These are phyloP conservation scores for Ensete ventricosum DNA, from an alignment of 176 grass and related monocot species.

Conservation along the genomic window DNA sequence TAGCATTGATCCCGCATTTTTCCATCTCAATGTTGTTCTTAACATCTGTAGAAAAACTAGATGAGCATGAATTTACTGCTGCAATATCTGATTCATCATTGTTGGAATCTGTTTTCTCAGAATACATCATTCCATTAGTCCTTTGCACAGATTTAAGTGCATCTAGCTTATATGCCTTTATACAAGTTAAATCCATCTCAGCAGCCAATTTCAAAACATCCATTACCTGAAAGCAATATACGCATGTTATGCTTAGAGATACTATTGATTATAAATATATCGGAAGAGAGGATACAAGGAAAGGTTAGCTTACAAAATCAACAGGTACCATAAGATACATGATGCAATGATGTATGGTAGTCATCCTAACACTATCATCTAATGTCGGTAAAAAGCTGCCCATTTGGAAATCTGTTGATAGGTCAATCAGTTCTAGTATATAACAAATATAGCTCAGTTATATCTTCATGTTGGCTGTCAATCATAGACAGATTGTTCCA, in stretches of 20 bases:
- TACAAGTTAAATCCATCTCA: conserved; percentile 90
- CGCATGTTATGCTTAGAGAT: conserved; percentile 22
- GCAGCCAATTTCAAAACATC: conserved; percentile 80
- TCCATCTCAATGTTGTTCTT: conserved; percentile 9
- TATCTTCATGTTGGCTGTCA: too few species aligned
- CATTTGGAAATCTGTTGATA: too few species aligned
- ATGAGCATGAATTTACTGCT: conserved; percentile 14
- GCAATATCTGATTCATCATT: conserved; percentile 24
- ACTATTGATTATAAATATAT: neutral
- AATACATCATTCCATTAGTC: conserved; percentile 23
- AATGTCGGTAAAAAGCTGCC: too few species aligned
- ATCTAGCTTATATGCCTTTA: conserved; percentile 93
- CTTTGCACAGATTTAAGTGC: conserved; percentile 79
- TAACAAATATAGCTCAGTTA: too few species aligned
- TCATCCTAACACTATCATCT: too few species aligned
- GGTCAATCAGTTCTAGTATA: too few species aligned
- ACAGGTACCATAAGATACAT: too few species aligned
- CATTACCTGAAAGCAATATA: conserved; percentile 73
- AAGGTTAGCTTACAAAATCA: too few species aligned
- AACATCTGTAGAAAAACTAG: conserved; percentile 1
- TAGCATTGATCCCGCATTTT: conserved; percentile 22
- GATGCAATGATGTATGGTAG: too few species aligned
- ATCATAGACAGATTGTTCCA: too few species aligned
- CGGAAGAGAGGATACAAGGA: too few species aligned
- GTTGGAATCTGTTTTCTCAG: conserved; percentile 24